Evolutionary conservation across 2,329 filamentous ascomycete species (phyloP), one percentile per base, ranked within the genome.

Genomic region (Colletotrichum chlorophyti): DNA sequence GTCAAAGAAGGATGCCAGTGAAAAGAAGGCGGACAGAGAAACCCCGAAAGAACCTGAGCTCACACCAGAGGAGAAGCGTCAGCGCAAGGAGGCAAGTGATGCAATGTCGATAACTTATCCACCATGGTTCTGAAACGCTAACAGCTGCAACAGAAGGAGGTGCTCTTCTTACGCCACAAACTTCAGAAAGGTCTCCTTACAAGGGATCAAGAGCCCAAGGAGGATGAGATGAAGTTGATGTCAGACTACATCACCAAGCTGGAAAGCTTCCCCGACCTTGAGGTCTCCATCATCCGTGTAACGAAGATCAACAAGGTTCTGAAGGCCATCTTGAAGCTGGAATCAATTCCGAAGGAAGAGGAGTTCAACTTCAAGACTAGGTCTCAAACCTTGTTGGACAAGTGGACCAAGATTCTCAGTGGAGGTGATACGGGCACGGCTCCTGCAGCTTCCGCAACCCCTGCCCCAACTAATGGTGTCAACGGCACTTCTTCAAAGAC

Each of bases 231-330:
- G 90, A 79, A 85, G 62, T 76, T 79, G 43, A 93, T 95, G 88
- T 88, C 88, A 5, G 88, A 91, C 15, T 91, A 88, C 68, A 81
- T 96, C 55, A 83, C 82, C 26, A 91, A 96, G 73, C 84, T 99
- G 6, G 95, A 99, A 76, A 84, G 81, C 7, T 89, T 81, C 72
- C 78, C 85, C 1, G 91, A 96, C 64, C 84, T 98, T 5, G 94
- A 98, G 71, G 91, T 91, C 26, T 87, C 87, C 64, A 95, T 97
- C 66, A 97, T 98, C 68, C 87, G 91, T 63, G 81, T 79, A 12
- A 99, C 95, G 62, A 99, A 98, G 83, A 97, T 99, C 75, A 94
- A 98, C 85, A 99, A 99, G 79, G 94, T 99, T 10, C 83, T 99
- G 55, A 97, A 96, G 79, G 93, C 90, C 5, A 95, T 99, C 65